Percentiles rank a stretch among this genome's conserved stretches.
Conservation (phyloP, 768 basidiomycete species). For the Suillus tomentosus region DNA sequence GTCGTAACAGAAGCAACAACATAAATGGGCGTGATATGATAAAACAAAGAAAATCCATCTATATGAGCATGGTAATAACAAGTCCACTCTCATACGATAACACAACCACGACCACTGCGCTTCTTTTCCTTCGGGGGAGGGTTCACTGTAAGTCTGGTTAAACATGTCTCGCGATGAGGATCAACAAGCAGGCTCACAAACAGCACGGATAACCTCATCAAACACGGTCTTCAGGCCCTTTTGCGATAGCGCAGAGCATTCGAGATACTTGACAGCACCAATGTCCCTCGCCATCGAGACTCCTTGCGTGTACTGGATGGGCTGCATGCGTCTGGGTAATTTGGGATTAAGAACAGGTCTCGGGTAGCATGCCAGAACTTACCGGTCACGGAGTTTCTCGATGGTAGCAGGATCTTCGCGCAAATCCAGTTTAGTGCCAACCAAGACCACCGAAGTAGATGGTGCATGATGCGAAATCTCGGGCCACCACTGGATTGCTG, state of each 20-base stretch:
- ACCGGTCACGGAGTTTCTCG: slow-evolving; percentile 92
- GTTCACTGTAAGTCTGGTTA: slow-evolving; percentile 54
- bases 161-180: slow-evolving; percentile 12
- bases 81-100: slow-evolving; percentile 62
- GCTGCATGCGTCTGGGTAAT: slow-evolving; percentile 79
- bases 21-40: slow-evolving; percentile 67
- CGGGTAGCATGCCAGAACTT: slow-evolving; percentile 25
- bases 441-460: slow-evolving; percentile 87
- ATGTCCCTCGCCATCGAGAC: slow-evolving; percentile 92
- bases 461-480: slow-evolving; percentile 98
- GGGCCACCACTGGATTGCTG: slow-evolving; percentile 76
- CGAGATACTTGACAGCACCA: slow-evolving; percentile 92
- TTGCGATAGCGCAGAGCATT: slow-evolving; percentile 96
- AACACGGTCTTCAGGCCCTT: slow-evolving; percentile 99
- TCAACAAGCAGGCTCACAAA: slow-evolving; percentile 60
- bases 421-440: slow-evolving; percentile 96
- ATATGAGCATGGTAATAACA: slow-evolving; percentile 28
- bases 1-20: slow-evolving; percentile 68
- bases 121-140: slow-evolving; percentile 65
- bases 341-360: slow-evolving; percentile 7
- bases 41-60: slow-evolving; percentile 37
- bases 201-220: slow-evolving; percentile 97
- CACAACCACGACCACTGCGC: slow-evolving; percentile 52
- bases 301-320: slow-evolving; percentile 91
- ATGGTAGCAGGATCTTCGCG: slow-evolving; percentile 94